Base-by-base conservation (phyloP, 2,329 filamentous ascomycete genomes). In the Aulographum hederae region DNA sequence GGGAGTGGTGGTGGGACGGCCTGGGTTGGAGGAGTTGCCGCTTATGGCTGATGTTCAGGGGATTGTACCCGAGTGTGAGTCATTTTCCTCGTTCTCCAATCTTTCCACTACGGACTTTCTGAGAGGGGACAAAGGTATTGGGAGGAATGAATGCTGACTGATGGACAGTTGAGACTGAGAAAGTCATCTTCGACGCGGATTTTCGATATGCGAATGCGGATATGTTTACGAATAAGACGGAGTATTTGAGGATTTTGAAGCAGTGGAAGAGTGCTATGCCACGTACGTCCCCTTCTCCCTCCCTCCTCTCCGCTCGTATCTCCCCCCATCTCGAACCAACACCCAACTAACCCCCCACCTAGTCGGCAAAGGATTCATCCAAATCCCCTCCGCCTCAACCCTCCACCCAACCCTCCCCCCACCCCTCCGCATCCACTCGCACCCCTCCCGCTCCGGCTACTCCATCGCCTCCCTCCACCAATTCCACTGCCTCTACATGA, bases 401-500 rank as follows among this genome's bases (percentile, higher is more conserved):
- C 20, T 18, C 31, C 12, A 20, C 14, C 11, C 5, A 5, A 21
- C 28, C 15, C 23, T 17, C 16, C 30, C 17, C 30, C 33, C 27
- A 14, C 29, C 28, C 10, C 17, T 17, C 17, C 20, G 18, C n/a
- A n/a, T n/a, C n/a, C n/a, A n/a, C n/a, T n/a, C n/a, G 13, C 15
- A 15, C 6, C 27, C 28, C 10, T 20, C 19, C 5, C 18, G 13
- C 20, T 21, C 28, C 20, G 33, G 33, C 30, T 35, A 35, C 31
- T 34, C 30, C 18, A 35, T 35, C 19, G 33, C 33, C 6, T 33
- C 29, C 14, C 14, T 35, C 3, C 33, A 35, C 21, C 33, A 35
- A 23, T 32, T 18, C n/a, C 33, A 35, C 30, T 35, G 33, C 21
- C 23, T 35, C 8, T 35, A 28, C 17, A 32, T 35, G 33, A 33